Evolutionary conservation across 2,329 filamentous ascomycete genomes (phyloP).

Genomic region (Fusarium sp.): DNA sequence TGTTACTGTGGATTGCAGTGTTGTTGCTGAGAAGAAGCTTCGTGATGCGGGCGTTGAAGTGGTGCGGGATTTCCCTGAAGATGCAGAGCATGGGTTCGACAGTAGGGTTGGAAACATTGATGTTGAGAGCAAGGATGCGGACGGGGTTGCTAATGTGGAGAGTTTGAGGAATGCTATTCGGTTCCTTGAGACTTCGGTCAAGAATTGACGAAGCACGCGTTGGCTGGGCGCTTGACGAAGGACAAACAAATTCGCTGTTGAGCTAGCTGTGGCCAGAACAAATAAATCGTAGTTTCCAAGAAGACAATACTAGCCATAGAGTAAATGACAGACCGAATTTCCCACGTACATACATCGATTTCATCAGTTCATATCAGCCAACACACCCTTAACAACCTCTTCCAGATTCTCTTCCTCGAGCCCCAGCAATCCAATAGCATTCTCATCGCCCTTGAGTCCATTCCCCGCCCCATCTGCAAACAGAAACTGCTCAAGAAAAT

Average conservation of each 20-base stretch:
- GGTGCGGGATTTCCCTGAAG: conserved; percentile 24
- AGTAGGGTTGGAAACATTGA: conserved; percentile 16
- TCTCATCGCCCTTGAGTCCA: background rate
- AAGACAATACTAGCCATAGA: too few relatives aligned
- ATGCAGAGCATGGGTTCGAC: conserved; percentile 42
- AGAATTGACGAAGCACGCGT: background rate
- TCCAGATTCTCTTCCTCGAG: conserved; percentile 2
- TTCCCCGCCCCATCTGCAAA: conserved; percentile 8
- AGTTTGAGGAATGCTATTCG: conserved; percentile 30
- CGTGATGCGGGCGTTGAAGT: conserved; percentile 17
- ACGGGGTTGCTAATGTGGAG: background rate
- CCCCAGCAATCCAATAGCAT: background rate
- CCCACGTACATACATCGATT: rapidly evolving
- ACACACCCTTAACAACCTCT: background rate
- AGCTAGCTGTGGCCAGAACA: too few relatives aligned
- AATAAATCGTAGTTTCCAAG: too few relatives aligned
- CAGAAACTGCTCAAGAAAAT: conserved; percentile 13
- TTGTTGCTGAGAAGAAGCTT: conserved; percentile 33
- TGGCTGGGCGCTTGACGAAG: too few relatives aligned
- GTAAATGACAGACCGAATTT: rapidly evolving
- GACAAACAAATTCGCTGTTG: too few relatives aligned
- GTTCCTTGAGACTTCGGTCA: conserved; percentile 21
- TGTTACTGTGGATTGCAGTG: conserved; percentile 34
- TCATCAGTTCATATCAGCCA: background rate
- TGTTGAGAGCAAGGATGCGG: conserved; percentile 23